Percentiles rank a stretch among this genome's conserved stretches.
Conservation (phyloP, 2,329 filamentous ascomycete species). For the Iodosphaeria phyllophila region DNA sequence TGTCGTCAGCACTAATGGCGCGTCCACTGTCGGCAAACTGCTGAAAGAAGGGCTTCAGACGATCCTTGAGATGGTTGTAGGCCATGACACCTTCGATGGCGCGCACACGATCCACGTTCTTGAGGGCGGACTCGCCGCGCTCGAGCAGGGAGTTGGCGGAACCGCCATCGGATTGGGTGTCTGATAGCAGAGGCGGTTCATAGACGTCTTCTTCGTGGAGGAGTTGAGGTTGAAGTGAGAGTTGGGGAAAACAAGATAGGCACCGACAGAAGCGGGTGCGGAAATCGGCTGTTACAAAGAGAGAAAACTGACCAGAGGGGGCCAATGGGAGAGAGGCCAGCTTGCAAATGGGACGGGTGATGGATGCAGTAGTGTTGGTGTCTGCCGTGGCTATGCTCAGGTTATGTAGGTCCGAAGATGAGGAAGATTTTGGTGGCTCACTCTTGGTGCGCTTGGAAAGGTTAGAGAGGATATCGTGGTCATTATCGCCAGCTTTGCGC, state of each 20-base stretch:
- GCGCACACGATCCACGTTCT: constrained; percentile 76
- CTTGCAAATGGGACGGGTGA: constrained; percentile 30
- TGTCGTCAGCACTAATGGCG: constrained; percentile 82
- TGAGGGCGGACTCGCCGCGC: constrained; percentile 79
- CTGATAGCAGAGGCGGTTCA: constrained; percentile 67
- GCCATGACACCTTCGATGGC: constrained; percentile 97
- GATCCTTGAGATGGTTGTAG: constrained; percentile 90
- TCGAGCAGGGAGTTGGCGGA: constrained; percentile 61
- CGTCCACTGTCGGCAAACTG: constrained; percentile 84
- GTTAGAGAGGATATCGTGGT: constrained; percentile 14
- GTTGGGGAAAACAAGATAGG: constrained; percentile 53
- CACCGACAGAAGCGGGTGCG: constrained; percentile 72
- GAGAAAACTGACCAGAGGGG: constrained; percentile 45
- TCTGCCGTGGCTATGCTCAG: neutral
- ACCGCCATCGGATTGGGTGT: constrained; percentile 32
- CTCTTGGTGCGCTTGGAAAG: constrained; percentile 33
- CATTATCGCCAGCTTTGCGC: constrained; percentile 44
- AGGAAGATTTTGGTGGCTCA: constrained; percentile 10
- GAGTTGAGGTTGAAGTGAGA: constrained; percentile 58
- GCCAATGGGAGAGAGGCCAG: constrained; percentile 35
- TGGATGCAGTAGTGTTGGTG: neutral
- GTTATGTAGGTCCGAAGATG: constrained; percentile 3
- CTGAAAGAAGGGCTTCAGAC: constrained; percentile 85
- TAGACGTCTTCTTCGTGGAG: constrained; percentile 91
- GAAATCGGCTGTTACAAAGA: constrained; percentile 70